Percentiles rank a stretch among this genome's conserved stretches.
Evolutionary conservation across 208 protist species (phyloP).

Genomic region (Acanthamoeba castellanii): DNA sequence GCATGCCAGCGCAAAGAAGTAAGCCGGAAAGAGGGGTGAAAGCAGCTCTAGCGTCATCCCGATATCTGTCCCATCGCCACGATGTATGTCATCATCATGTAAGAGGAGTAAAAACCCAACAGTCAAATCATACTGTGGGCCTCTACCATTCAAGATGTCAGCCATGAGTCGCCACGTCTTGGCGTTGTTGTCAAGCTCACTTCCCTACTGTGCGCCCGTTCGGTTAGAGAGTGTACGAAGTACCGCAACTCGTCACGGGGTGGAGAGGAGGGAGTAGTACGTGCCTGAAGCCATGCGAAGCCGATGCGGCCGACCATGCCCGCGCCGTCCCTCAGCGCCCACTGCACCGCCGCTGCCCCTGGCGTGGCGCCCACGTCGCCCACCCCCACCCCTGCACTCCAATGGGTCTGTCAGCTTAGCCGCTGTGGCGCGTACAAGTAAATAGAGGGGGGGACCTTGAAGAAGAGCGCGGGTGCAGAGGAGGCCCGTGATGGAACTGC

Average conservation of each 20-base stretch:
- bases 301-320: conserved; percentile 85
- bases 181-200: conserved; percentile 82
- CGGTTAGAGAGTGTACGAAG: background rate
- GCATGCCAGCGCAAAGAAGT: conserved; percentile 70
- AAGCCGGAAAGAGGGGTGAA: conserved; percentile 65
- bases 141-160: conserved; percentile 78
- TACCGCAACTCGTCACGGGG: background rate
- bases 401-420: background rate
- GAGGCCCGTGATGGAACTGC: conserved; percentile 81
- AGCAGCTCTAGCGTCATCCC: conserved; percentile 86
- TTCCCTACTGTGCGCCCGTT: background rate
- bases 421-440: conserved; percentile 45
- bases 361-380: conserved; percentile 75
- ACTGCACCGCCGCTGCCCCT: conserved; percentile 78
- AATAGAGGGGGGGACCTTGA: conserved; percentile 34
- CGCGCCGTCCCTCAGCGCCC: conserved; percentile 77
- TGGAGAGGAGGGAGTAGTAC: background rate
- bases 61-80: conserved; percentile 69
- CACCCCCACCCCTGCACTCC: background rate
- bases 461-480: conserved; percentile 84
- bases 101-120: background rate
- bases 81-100: background rate
- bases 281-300: conserved; percentile 83
- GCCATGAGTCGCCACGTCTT: conserved; percentile 85
- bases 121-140: background rate